Conservation (phyloP, 805 yeast species). For the Yarrowia sp. region DNA sequence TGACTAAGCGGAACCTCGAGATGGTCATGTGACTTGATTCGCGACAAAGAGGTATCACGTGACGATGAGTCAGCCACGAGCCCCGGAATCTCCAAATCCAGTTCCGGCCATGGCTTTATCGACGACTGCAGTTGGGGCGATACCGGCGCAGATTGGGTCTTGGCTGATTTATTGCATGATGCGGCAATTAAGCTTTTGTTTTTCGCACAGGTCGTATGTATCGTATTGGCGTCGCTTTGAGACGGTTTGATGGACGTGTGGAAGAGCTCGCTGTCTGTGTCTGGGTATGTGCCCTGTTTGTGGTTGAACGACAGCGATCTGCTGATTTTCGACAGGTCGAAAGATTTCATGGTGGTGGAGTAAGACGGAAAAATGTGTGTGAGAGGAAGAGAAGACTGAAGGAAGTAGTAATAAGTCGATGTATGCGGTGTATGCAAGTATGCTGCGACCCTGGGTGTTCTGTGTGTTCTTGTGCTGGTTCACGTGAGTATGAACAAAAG, state of each 20-base stretch:
- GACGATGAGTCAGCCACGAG: not conserved
- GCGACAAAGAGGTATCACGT: not conserved
- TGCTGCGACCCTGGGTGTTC: too few species aligned
- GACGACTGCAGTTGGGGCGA: not conserved
- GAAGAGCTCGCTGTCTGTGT: not conserved
- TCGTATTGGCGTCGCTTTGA: not conserved
- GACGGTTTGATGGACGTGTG: slow-evolving; percentile 10
- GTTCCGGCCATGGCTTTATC: not conserved
- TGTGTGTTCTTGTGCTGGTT: too few species aligned
- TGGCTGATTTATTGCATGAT: slow-evolving; percentile 10
- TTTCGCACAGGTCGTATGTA: slow-evolving; percentile 19
- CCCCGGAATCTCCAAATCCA: not conserved
- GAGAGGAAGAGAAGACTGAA: not conserved
- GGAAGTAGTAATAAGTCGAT: too few species aligned
- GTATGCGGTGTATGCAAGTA: too few species aligned
- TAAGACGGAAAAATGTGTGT: not conserved
- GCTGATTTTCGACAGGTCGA: not conserved
- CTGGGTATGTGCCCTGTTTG: not conserved
- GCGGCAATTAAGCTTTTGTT: not conserved
- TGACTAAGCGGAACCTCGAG: not conserved
- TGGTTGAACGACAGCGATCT: slow-evolving; percentile 10
- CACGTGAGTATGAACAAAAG: too few species aligned
- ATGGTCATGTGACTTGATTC: slow-evolving; percentile 11
- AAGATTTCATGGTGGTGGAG: not conserved
- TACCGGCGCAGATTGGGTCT: not conserved